Evolutionary conservation across 2,329 filamentous ascomycete species (phyloP).

Genomic region (Fusarium denticulatum): DNA sequence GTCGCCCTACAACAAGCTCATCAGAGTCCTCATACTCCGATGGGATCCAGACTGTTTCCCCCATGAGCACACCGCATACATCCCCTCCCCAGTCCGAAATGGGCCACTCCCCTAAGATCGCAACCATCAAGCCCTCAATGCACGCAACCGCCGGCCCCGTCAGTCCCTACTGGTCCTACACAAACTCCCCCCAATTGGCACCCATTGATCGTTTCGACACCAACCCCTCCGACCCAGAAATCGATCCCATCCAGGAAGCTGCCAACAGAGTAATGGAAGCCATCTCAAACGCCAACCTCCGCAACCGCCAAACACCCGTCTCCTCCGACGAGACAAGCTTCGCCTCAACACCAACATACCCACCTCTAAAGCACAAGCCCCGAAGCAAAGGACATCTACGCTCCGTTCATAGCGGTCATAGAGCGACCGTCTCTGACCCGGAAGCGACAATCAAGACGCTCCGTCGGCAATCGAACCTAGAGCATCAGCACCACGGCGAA

Average conservation of each 20-base stretch:
- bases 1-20: conserved; percentile 44
- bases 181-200: conserved; percentile 32
- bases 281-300: conserved; percentile 42
- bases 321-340: conserved; percentile 25
- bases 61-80: conserved; percentile 52
- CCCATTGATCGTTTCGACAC: conserved; percentile 35
- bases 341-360: conserved; percentile 51
- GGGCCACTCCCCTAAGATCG: conserved; percentile 38
- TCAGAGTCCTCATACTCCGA: conserved; percentile 54
- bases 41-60: conserved; percentile 49
- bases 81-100: conserved; percentile 55
- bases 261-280: conserved; percentile 47
- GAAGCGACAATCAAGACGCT: conserved; percentile 26
- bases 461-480: conserved; percentile 20
- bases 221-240: conserved; percentile 24
- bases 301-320: conserved; percentile 32
- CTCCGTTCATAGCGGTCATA: conserved; percentile 29
- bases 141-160: conserved; percentile 7
- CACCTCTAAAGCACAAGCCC: conserved; percentile 48
- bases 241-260: conserved; percentile 46
- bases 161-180: conserved; percentile 37
- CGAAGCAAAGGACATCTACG: conserved; percentile 36
- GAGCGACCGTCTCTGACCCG: conserved; percentile 20
- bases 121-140: conserved; percentile 14
- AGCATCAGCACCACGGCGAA: conserved; percentile 42